Conservation (phyloP, 495 filamentous ascomycete species). For the Daldinia childiae region DNA sequence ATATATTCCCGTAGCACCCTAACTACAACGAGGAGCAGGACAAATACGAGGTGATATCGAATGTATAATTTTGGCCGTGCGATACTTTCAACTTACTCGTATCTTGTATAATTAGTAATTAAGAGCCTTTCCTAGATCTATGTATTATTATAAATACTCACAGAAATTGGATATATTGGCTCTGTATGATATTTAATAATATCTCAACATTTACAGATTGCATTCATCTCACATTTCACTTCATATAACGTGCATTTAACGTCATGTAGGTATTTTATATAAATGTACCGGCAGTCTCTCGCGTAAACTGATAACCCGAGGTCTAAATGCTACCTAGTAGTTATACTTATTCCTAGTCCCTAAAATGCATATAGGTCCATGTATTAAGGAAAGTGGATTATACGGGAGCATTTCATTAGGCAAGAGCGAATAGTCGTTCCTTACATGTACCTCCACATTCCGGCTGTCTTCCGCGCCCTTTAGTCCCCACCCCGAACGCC, state of each 20-base stretch:
- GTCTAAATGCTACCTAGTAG: no score
- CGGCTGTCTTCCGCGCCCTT: constrained; percentile 2
- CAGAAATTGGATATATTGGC: no score
- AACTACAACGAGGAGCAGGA: not conserved
- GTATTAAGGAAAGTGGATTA: not conserved
- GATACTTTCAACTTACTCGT: not conserved
- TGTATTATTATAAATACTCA: no score
- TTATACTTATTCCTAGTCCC: not conserved
- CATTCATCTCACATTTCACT: not conserved
- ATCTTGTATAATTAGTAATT: not conserved
- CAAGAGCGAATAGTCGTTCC: not conserved
- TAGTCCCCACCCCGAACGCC: not conserved
- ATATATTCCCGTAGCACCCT: not conserved
- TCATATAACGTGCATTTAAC: not conserved
- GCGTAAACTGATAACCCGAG: no score
- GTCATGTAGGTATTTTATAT: not conserved
- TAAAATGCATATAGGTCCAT: not conserved
- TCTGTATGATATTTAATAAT: no score
- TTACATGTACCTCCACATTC: no score
- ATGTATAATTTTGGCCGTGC: not conserved
- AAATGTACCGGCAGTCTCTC: no score
- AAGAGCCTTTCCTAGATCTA: no score
- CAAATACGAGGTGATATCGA: not conserved
- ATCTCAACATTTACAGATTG: not conserved
- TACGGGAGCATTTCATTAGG: not conserved